These are phyloP conservation scores for Candida corydali DNA, from an alignment of 805 yeast genomes.

Conservation along the genomic window DNA sequence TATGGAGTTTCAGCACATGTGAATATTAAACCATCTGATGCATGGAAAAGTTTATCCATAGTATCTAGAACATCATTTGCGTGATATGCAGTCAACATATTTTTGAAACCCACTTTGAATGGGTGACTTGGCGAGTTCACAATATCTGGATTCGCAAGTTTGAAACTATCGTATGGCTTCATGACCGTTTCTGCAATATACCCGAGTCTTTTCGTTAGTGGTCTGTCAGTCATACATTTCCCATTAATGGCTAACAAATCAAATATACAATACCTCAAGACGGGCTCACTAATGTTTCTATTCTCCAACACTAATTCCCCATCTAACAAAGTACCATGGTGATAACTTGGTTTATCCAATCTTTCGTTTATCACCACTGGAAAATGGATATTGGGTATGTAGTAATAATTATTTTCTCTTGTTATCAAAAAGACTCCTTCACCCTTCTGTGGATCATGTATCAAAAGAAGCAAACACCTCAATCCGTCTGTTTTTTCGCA, in stretches of 20 bases:
- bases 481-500: slow-evolving; percentile 97
- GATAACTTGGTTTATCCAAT: slow-evolving; percentile 53
- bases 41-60: slow-evolving; percentile 73
- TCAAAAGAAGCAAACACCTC: slow-evolving; percentile 69
- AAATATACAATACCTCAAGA: slow-evolving; percentile 75
- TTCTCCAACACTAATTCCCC: slow-evolving; percentile 87
- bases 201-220: slow-evolving; percentile 78
- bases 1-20: slow-evolving; percentile 90
- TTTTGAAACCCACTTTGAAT: slow-evolving; percentile 79
- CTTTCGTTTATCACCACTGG: slow-evolving; percentile 49
- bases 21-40: slow-evolving; percentile 89
- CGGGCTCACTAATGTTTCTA: slow-evolving; percentile 50
- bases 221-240: slow-evolving; percentile 60
- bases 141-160: slow-evolving; percentile 66
- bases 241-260: slow-evolving; percentile 88
- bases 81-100: slow-evolving; percentile 81
- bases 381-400: slow-evolving; percentile 80
- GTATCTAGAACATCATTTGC: slow-evolving; percentile 70
- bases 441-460: slow-evolving; percentile 66
- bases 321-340: slow-evolving; percentile 85
- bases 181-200: slow-evolving; percentile 77
- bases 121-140: slow-evolving; percentile 65
- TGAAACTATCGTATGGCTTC: slow-evolving; percentile 74
- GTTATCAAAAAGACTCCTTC: slow-evolving; percentile 90
- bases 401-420: slow-evolving; percentile 80